Evolutionary conservation across 1,284 basidiomycete species (phyloP).

Genomic region (Rugosomyces carneus): DNA sequence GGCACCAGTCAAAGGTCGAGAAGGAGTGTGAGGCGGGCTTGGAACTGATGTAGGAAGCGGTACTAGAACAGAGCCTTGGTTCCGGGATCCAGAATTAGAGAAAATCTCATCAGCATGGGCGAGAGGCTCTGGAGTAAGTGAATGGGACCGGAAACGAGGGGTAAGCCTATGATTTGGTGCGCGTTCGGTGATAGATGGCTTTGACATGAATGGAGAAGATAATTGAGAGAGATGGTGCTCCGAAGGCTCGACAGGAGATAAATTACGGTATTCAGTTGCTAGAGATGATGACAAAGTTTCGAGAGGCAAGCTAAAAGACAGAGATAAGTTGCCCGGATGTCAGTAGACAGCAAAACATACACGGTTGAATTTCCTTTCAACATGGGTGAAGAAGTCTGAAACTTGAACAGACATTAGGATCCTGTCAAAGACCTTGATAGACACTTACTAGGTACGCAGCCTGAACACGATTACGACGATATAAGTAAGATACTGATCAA

Average conservation of each 20-base stretch:
- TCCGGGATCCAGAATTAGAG: conserved; percentile 17
- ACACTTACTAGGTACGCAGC: too few relatives aligned
- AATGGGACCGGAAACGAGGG: conserved; percentile 16
- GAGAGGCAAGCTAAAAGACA: conserved; percentile 3
- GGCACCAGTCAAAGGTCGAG: conserved; percentile 30
- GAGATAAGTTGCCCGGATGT: not conserved
- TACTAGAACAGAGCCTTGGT: not conserved
- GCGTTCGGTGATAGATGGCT: conserved; percentile 24
- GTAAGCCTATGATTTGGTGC: conserved; percentile 16
- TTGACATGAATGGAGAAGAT: conserved; percentile 43
- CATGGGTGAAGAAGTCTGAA: too few relatives aligned
- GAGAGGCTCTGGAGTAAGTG: conserved; percentile 20
- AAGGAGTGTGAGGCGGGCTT: conserved; percentile 25
- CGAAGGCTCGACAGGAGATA: conserved; percentile 13
- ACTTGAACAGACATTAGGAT: too few relatives aligned
- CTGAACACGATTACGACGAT: too few relatives aligned
- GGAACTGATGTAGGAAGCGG: conserved; percentile 16
- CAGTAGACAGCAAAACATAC: conserved; percentile 4
- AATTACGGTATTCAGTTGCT: conserved; percentile 14
- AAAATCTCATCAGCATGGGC: conserved; percentile 29
- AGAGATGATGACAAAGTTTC: conserved; percentile 9
- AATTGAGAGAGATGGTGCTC: conserved; percentile 26
- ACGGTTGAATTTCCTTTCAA: not conserved
- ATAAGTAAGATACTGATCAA: conserved; percentile 16
- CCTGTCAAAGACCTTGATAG: too few relatives aligned